Evolutionary conservation across 805 yeast species (phyloP).

Genomic region (Monosporozyma aerobia): DNA sequence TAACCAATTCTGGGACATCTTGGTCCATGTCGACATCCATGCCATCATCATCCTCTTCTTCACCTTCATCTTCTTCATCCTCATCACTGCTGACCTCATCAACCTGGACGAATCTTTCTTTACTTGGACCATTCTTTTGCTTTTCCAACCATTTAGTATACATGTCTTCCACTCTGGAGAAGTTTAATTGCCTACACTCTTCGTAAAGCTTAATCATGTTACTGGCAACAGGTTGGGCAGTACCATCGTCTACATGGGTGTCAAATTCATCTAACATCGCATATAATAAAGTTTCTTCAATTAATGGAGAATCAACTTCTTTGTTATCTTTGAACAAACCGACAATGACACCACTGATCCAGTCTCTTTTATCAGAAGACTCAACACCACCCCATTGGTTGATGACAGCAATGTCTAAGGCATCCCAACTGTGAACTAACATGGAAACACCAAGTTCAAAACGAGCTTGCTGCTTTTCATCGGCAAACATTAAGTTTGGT

Average conservation of each 20-base stretch:
- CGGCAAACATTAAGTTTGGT: slow-evolving; percentile 34
- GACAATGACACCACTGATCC: slow-evolving; percentile 78
- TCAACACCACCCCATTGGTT: slow-evolving; percentile 95
- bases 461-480: slow-evolving; percentile 66
- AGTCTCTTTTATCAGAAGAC: slow-evolving; percentile 84
- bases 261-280: slow-evolving; percentile 96
- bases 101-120: slow-evolving; percentile 38
- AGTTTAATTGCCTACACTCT: slow-evolving; percentile 49
- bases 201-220: slow-evolving; percentile 56
- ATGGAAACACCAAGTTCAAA: slow-evolving; percentile 90
- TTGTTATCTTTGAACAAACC: slow-evolving; percentile 60
- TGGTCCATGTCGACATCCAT: slow-evolving; percentile 33
- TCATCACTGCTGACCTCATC: slow-evolving; percentile 51
- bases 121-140: slow-evolving; percentile 30
- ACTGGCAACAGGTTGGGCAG: slow-evolving; percentile 67
- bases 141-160: slow-evolving; percentile 52
- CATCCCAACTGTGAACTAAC: slow-evolving; percentile 89
- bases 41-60: slow-evolving; percentile 28
- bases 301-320: slow-evolving; percentile 63
- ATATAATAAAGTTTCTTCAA: slow-evolving; percentile 76
- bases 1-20: slow-evolving; percentile 3
- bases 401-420: slow-evolving; percentile 77
- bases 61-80: slow-evolving; percentile 37
- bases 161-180: slow-evolving; percentile 45
- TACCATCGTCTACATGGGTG: slow-evolving; percentile 77